Conservation (phyloP, 2,329 filamentous ascomycete genomes). For the Botrytis fragariae region DNA sequence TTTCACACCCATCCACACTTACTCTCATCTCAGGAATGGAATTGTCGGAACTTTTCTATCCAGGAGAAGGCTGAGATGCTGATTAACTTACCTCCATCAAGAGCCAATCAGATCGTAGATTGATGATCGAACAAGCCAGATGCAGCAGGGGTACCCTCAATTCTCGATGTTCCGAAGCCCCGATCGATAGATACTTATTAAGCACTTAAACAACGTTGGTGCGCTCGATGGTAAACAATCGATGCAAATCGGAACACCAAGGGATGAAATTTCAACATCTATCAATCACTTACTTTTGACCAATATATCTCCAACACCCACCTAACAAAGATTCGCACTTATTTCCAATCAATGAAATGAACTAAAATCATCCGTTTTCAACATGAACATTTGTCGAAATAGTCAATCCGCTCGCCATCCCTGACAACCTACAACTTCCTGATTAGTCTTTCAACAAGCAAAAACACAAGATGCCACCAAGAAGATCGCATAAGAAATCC, state of each 20-base stretch:
- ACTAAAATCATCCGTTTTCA: background rate
- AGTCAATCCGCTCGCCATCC: background rate
- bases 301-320: background rate
- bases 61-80: background rate
- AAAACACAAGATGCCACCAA: constrained; percentile 54
- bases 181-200: background rate
- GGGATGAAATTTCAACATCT: background rate
- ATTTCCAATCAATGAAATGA: background rate
- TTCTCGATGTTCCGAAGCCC: background rate
- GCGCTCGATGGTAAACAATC: constrained; percentile 4
- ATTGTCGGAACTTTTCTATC: background rate
- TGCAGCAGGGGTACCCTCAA: background rate
- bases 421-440: background rate
- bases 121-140: background rate
- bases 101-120: background rate
- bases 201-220: background rate
- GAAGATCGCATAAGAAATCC: constrained; percentile 68
- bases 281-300: background rate
- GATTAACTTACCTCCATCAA: background rate
- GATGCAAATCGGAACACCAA: background rate
- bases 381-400: background rate
- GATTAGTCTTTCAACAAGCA: background rate
- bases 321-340: background rate
- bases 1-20: fast-evolving
- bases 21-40: background rate